Conservation (phyloP, 139 green algal species). For the Auxenochlorella pyrenoidosa region DNA sequence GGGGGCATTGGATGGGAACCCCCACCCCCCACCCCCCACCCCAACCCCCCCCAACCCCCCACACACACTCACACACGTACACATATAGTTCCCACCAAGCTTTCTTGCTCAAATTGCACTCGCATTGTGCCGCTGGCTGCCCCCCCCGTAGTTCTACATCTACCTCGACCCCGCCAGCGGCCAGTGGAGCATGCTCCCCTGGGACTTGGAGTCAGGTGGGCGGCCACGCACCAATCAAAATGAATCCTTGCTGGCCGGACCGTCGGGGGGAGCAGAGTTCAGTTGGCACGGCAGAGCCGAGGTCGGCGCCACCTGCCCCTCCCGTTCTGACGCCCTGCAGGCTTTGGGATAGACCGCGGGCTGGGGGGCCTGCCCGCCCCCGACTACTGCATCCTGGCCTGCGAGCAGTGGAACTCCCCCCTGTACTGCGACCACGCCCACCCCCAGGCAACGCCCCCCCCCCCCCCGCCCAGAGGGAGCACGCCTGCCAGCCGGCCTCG, state of each 20-base stretch:
- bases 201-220: constrained; percentile 69
- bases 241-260: too few species aligned
- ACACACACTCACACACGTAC: too few species aligned
- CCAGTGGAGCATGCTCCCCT: constrained; percentile 82
- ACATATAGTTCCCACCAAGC: too few species aligned
- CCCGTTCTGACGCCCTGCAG: neutral
- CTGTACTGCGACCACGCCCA: constrained; percentile 88
- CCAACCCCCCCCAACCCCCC: neutral
- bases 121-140: neutral
- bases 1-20: too few species aligned
- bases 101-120: too few species aligned
- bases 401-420: constrained; percentile 89
- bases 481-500: neutral
- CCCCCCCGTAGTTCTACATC: constrained; percentile 77
- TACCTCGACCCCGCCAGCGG: constrained; percentile 66
- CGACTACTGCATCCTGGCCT: constrained; percentile 72
- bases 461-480: too few species aligned
- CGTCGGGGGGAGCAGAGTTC: too few species aligned
- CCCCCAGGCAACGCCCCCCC: constrained; percentile 68
- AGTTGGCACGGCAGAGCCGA: too few species aligned
- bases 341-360: constrained; percentile 73
- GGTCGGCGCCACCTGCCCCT: too few species aligned
- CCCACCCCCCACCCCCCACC: neutral
- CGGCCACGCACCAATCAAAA: too few species aligned
- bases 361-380: constrained; percentile 68